phyloP scores from a whole-genome alignment of 306 rosid genomes.

The Datisca glomerata region DNA sequence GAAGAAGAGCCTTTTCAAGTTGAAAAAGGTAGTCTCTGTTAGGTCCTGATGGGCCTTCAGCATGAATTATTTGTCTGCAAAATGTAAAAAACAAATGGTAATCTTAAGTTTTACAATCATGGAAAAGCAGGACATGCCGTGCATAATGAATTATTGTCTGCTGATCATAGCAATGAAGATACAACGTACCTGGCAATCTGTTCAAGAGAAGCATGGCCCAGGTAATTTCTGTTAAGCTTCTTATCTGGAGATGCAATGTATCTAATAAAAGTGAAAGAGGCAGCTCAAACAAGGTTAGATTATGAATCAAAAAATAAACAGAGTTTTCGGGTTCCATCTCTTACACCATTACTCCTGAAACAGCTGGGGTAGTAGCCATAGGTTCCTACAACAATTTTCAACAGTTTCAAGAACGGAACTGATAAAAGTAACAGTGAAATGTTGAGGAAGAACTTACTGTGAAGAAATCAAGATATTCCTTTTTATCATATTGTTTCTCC shows the following conservation, averaged over 20 bases:
- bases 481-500: slow-evolving; percentile 86
- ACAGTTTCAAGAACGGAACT: no score
- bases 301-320: background rate
- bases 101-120: no score
- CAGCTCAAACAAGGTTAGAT: slow-evolving; percentile 8
- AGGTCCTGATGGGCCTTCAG: slow-evolving; percentile 87
- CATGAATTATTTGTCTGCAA: slow-evolving; percentile 54
- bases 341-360: slow-evolving; percentile 79
- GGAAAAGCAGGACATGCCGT: background rate
- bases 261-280: slow-evolving; percentile 27
- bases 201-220: slow-evolving; percentile 74
- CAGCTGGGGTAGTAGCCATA: slow-evolving; percentile 34
- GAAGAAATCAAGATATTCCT: slow-evolving; percentile 64
- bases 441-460: slow-evolving; percentile 65
- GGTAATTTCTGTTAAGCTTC: slow-evolving; percentile 49
- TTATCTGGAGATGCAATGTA: slow-evolving; percentile 79
- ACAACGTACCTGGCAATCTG: slow-evolving; percentile 70
- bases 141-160: slow-evolving; percentile 2
- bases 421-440: no score
- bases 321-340: slow-evolving; percentile 18
- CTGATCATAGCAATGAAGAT: slow-evolving; percentile 7
- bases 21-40: slow-evolving; percentile 79
- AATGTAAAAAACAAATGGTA: no score
- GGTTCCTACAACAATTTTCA: slow-evolving; percentile 35
- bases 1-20: slow-evolving; percentile 64